Evolutionary conservation across 257 asterid genomes (phyloP).

Genomic region (Mentha longifolia): DNA sequence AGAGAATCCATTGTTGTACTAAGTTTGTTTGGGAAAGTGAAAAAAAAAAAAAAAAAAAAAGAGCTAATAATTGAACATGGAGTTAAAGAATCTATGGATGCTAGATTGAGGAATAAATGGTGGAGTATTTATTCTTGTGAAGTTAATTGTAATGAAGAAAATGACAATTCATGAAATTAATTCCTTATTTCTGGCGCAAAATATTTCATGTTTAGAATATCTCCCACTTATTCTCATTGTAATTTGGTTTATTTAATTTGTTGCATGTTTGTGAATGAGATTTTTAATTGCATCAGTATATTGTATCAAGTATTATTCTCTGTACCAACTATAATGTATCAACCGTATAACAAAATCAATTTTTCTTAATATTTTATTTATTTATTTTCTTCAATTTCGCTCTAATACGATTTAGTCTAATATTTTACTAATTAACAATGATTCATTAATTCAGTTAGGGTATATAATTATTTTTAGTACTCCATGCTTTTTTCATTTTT

Average conservation of each 20-base stretch:
- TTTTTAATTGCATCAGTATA: too few species aligned
- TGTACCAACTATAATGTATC: too few species aligned
- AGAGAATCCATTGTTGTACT: background rate
- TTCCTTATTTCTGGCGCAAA: background rate
- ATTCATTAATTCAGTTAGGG: too few species aligned
- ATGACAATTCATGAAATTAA: background rate
- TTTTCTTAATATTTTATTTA: too few species aligned
- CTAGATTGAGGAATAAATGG: background rate
- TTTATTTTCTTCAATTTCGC: too few species aligned
- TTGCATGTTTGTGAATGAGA: background rate
- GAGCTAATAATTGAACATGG: background rate
- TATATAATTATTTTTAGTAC: too few species aligned
- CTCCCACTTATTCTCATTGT: background rate
- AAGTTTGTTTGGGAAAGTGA: background rate
- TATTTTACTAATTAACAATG: too few species aligned
- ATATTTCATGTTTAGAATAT: background rate
- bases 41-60: too few species aligned
- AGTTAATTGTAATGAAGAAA: background rate
- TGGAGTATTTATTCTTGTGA: slow-evolving; percentile 2
- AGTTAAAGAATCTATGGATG: background rate
- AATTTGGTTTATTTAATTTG: background rate
- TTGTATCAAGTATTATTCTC: too few species aligned
- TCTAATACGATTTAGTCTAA: too few species aligned
- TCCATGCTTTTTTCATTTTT: too few species aligned
- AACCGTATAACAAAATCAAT: too few species aligned